phyloP scores from a whole-genome alignment of 2,329 filamentous ascomycete genomes.

The Calonectria naviculata region DNA sequence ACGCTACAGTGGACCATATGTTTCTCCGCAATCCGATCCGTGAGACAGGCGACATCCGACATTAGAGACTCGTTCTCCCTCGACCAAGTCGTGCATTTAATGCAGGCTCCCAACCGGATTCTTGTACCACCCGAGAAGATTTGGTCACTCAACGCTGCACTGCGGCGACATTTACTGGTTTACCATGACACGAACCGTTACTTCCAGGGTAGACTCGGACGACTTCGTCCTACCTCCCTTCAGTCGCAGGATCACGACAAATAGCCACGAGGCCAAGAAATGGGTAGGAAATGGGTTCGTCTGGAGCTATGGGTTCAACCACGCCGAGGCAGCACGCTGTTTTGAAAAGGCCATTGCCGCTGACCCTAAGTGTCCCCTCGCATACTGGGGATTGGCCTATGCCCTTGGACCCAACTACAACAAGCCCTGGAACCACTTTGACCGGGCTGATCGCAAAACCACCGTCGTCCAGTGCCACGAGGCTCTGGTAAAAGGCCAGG shows the following conservation, averaged over 20 bases:
- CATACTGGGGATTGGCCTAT: constrained; percentile 76
- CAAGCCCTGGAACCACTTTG: constrained; percentile 70
- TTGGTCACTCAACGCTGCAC: background rate
- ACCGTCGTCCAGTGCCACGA: constrained; percentile 27
- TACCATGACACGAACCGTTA: constrained; percentile 28
- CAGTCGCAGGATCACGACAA: constrained; percentile 62
- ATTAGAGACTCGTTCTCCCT: background rate
- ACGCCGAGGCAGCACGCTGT: constrained; percentile 72
- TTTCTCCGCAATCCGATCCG: constrained; percentile 32
- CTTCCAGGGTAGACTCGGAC: constrained; percentile 17
- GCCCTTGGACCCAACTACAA: constrained; percentile 78
- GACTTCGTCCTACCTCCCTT: constrained; percentile 39
- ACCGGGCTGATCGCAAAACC: constrained; percentile 33
- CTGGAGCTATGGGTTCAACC: constrained; percentile 79
- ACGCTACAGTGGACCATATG: constrained; percentile 29
- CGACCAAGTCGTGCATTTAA: background rate
- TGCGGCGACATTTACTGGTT: background rate
- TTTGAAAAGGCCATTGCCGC: constrained; percentile 66
- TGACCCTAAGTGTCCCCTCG: constrained; percentile 68
- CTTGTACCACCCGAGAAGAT: background rate
- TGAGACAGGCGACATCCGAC: constrained; percentile 25
- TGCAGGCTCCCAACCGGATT: background rate
- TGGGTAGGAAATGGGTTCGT: constrained; percentile 77
- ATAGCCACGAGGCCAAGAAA: constrained; percentile 59
- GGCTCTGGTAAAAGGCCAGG: constrained; percentile 27